Base-by-base conservation (phyloP, 306 rosid genomes). In the Cucurbita moschata region DNA sequence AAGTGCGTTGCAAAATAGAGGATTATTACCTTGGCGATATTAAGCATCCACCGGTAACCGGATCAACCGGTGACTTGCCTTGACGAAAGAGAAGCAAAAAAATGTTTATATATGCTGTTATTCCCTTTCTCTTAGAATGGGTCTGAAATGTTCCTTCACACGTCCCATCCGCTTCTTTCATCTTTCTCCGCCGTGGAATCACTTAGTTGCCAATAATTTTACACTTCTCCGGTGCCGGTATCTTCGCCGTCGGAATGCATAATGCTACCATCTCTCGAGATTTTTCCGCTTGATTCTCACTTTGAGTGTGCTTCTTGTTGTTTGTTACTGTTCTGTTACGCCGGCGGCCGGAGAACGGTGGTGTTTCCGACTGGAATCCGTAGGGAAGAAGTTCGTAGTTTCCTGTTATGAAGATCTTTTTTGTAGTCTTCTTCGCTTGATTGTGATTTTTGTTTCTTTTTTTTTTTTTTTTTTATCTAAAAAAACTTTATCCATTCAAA, bases 31-130 rank as follows among this genome's bases (percentile, higher is more conserved):
- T 57, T 53, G 18, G n/a, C 84, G 76, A 77, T 59, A 81, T 76
- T 75, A 76, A 62, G 64, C 3, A 23, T 43, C 53, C 18, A 90
- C 95, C 79, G 86, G 85, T 63, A 35, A 91, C 96, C 95, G 84
- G 64, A 21, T 71, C 9, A 81, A 73, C 79, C 85, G 80, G 95
- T 94, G 63, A 12, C n/a, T 19, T 37, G 63, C 9, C 35, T n/a
- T 13, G 1, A 81, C 73, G 78, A 79, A 80, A 79, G 84, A 81
- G 83, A 81, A 81, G 35, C 35, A 86, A 83, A 63, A 63, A 62
- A 62, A 38, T 85, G 83, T 83, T 73, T 85, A 68, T 70, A 69
- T 69, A 49, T 70, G 30, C 26, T 70, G 30, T 70, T 87, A 89
- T 89, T 86, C 92, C 86, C 21, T 66, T 63, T 56, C 87, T 56